Evolutionary conservation across 106 monocot species (phyloP).

Genomic region (Platanthera zijinensis): DNA sequence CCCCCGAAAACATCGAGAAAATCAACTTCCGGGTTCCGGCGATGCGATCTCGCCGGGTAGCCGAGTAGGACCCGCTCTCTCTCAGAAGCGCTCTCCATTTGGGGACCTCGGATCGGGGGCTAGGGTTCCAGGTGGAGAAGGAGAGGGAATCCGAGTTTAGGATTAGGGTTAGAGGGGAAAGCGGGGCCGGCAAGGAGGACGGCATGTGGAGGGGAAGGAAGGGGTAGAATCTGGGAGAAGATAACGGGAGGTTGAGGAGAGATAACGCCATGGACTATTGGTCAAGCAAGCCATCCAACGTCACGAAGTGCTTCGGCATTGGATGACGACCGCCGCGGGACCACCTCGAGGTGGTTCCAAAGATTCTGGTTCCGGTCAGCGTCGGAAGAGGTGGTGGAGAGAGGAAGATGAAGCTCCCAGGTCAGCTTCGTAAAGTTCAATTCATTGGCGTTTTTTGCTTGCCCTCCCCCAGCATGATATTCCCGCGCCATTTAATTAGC

Average conservation of each 20-base stretch:
- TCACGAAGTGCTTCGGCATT: neutral
- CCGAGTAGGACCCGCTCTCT: constrained; percentile 20
- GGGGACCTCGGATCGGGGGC: neutral
- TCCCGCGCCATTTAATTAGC: neutral
- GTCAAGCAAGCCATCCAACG: neutral
- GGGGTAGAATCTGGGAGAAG: neutral
- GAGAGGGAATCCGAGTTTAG: neutral
- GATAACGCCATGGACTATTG: neutral
- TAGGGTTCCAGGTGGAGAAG: neutral
- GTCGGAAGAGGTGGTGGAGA: neutral
- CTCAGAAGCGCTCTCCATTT: constrained; percentile 7
- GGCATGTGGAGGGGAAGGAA: neutral
- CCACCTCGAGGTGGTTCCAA: neutral
- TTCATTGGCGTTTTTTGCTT: neutral
- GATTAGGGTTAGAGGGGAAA: neutral
- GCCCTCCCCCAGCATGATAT: neutral
- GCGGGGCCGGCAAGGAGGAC: neutral
- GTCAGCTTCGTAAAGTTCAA: neutral
- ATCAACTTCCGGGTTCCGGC: constrained; percentile 26
- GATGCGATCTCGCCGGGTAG: constrained; percentile 2
- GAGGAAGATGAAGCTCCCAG: neutral
- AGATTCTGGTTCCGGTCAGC: neutral
- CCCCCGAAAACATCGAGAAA: constrained; percentile 69
- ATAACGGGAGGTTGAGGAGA: neutral
- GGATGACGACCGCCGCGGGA: neutral